These are phyloP conservation scores for Suhomyces guaymorum DNA, from an alignment of 1,139 yeast species.

Conservation along the genomic window DNA sequence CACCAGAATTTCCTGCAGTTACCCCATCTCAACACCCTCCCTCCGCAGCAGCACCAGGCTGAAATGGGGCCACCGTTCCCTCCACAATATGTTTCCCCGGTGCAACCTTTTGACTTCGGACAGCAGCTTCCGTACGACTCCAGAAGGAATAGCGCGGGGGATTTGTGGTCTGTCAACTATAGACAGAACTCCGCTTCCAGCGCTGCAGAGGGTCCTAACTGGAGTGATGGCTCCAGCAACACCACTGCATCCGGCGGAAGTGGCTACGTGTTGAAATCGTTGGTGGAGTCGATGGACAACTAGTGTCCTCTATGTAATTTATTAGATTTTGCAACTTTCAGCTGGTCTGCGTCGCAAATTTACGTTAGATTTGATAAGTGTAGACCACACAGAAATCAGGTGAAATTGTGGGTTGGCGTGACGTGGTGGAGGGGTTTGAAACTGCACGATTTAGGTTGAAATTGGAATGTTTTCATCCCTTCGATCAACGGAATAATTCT, in stretches of 20 bases:
- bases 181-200: constrained; percentile 1
- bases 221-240: constrained; percentile 1
- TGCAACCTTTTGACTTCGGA: no score
- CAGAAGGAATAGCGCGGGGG: constrained; percentile 8
- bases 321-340: constrained; percentile 5
- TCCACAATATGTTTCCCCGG: no score
- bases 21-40: neutral
- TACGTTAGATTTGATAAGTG: no score
- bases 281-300: constrained; percentile 47
- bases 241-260: constrained; percentile 2
- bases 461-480: no score
- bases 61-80: no score
- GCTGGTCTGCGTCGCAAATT: constrained; percentile 8
- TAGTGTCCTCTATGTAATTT: constrained; percentile 11
- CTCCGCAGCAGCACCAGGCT: no score
- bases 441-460: no score
- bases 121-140: constrained; percentile 5
- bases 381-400: no score
- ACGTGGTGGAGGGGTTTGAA: no score
- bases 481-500: no score
- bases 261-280: constrained; percentile 41
- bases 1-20: constrained; percentile 2
- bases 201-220: neutral
- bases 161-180: constrained; percentile 5
- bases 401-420: no score